Percentiles rank a stretch among this genome's conserved stretches.
phyloP scores from a whole-genome alignment of 495 filamentous ascomycete genomes.

The Hypoxylon lienhwacheense region DNA sequence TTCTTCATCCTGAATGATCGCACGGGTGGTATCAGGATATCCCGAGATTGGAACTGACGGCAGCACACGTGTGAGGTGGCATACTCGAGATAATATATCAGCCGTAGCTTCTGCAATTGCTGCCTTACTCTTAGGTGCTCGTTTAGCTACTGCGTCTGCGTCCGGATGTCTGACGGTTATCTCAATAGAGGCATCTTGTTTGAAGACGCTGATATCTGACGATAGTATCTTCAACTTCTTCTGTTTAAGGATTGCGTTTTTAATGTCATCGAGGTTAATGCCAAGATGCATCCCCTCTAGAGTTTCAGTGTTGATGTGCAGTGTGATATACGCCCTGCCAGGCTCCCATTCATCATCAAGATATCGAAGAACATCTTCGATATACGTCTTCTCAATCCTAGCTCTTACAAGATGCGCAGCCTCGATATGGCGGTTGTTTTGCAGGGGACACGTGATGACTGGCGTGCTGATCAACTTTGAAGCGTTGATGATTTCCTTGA shows the following conservation, averaged over 20 bases:
- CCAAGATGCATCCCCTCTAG: slow-evolving; percentile 79
- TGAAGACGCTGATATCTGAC: slow-evolving; percentile 52
- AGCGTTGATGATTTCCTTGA: slow-evolving; percentile 99
- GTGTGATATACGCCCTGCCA: slow-evolving; percentile 68
- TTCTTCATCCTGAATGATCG: slow-evolving; percentile 74
- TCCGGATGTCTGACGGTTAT: slow-evolving; percentile 58
- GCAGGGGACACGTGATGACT: slow-evolving; percentile 81
- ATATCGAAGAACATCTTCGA: slow-evolving; percentile 71
- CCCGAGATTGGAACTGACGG: slow-evolving; percentile 81
- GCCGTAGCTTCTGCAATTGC: slow-evolving; percentile 53
- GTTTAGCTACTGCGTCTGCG: slow-evolving; percentile 45
- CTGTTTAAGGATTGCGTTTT: slow-evolving; percentile 68
- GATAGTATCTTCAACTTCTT: slow-evolving; percentile 73
- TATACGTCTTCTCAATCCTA: slow-evolving; percentile 84
- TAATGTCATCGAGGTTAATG: slow-evolving; percentile 68
- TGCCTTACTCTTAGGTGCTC: slow-evolving; percentile 57
- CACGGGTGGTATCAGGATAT: slow-evolving; percentile 80
- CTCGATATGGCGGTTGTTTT: slow-evolving; percentile 66
- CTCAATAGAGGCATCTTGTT: slow-evolving; percentile 54
- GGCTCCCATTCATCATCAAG: slow-evolving; percentile 83
- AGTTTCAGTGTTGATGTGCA: slow-evolving; percentile 75
- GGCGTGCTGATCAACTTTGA: slow-evolving; percentile 91
- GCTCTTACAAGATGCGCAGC: slow-evolving; percentile 87
- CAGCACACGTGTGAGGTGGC: slow-evolving; percentile 78
- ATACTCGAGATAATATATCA: slow-evolving; percentile 79